phyloP scores from a whole-genome alignment of 345 rosid species.

The Hibiscus trionum region DNA sequence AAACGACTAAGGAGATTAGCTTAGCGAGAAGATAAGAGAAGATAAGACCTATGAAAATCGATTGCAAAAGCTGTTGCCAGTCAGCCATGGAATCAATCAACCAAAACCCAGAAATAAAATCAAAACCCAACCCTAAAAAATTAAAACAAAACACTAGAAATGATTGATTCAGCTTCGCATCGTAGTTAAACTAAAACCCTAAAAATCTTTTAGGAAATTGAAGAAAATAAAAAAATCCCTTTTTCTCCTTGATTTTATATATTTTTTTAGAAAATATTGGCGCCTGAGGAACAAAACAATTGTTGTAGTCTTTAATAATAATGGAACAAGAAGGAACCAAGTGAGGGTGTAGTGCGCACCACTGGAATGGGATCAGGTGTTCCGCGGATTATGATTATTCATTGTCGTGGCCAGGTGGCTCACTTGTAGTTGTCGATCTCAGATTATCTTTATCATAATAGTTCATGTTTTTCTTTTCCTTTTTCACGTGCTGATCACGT shows the following conservation, averaged over 20 bases:
- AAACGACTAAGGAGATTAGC: constrained; percentile 70
- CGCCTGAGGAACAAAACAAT: constrained; percentile 18
- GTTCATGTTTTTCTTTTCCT: too few species aligned
- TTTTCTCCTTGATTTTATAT: background rate
- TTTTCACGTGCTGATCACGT: too few species aligned
- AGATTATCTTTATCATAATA: too few species aligned
- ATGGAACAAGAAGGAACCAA: background rate
- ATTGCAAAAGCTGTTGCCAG: constrained; percentile 70
- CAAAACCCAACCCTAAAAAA: constrained; percentile 18
- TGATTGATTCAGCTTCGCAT: background rate
- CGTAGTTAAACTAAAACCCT: background rate
- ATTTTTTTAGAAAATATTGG: background rate
- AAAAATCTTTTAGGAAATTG: background rate
- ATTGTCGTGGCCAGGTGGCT: too few species aligned
- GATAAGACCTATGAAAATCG: constrained; percentile 63
- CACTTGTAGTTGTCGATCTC: too few species aligned
- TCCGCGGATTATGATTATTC: background rate
- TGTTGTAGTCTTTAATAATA: background rate
- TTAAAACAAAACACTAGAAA: background rate
- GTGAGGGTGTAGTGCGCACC: background rate
- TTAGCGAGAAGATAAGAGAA: constrained; percentile 92
- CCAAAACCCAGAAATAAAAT: background rate
- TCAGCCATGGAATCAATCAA: constrained; percentile 43
- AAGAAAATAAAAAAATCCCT: background rate
- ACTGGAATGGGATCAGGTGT: background rate